Conservation (phyloP, 305 asterid species). For the Fraxinus sp. region DNA sequence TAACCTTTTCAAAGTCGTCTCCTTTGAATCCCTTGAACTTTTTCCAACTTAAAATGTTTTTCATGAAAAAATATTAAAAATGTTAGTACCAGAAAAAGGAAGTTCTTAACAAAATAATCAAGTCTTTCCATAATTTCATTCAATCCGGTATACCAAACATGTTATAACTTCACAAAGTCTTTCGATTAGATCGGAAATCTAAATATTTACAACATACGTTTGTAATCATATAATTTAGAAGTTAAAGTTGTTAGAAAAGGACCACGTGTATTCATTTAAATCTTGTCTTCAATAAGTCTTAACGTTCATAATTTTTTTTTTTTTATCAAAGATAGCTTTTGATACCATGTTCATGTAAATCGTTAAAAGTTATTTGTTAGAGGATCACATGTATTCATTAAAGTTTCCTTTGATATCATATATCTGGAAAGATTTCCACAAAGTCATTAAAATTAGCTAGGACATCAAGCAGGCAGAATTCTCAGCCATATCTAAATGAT, state of each 20-base stretch:
- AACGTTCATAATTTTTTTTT: background rate
- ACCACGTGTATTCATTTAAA: background rate
- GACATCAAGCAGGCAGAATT: slow-evolving; percentile 1
- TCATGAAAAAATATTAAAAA: too few species aligned
- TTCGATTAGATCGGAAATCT: background rate
- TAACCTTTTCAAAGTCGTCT: slow-evolving; percentile 25
- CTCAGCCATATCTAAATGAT: slow-evolving; percentile 37
- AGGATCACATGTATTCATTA: background rate
- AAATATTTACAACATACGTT: background rate
- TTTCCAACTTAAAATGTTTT: slow-evolving; percentile 27
- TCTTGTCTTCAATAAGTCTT: background rate
- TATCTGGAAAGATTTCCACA: background rate
- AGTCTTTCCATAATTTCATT: background rate
- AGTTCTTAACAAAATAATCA: background rate
- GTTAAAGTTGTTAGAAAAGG: background rate
- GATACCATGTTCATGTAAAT: background rate
- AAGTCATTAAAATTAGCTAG: background rate
- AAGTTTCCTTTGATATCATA: background rate
- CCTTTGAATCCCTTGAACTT: slow-evolving; percentile 21
- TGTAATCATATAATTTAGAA: background rate
- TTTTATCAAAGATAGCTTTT: background rate
- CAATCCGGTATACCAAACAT: background rate
- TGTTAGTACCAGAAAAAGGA: background rate
- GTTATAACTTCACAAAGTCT: background rate
- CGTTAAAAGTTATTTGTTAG: background rate